A percentile compares a stretch with the other conserved stretches of the same genome.
phyloP scores from a whole-genome alignment of 2,329 filamentous ascomycete species.

The Paraphoma chrysanthemicola region DNA sequence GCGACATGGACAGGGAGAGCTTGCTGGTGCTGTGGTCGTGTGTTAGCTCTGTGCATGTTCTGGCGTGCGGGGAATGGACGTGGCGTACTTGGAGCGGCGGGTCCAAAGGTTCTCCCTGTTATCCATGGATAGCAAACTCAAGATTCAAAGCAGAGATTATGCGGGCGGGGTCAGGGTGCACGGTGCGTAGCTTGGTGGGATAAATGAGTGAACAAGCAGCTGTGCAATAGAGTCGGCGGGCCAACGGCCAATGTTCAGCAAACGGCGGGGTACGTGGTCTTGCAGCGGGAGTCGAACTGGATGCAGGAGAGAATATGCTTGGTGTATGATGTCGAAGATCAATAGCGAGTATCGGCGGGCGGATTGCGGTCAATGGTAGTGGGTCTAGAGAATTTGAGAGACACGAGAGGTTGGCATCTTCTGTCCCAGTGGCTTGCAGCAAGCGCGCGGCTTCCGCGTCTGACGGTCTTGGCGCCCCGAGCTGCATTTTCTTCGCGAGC shows the following conservation, averaged over 20 bases:
- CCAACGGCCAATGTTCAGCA: conserved; percentile 12
- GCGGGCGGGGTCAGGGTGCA: conserved; percentile 8
- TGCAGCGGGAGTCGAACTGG: conserved; percentile 1
- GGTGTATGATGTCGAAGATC: conserved; percentile 6
- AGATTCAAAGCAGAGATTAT: conserved; percentile 8
- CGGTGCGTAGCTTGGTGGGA: conserved; percentile 41
- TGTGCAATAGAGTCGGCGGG: conserved; percentile 18
- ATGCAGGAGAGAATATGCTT: conserved; percentile 5
- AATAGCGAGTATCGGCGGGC: conserved; percentile 7
- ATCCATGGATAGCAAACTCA: conserved; percentile 45
- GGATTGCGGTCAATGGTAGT: conserved; percentile 15
- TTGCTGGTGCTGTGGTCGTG: conserved; percentile 73
- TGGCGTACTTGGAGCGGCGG: conserved; percentile 79
- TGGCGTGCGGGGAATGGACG: conserved; percentile 22
- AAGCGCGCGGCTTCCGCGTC: conserved; percentile 29
- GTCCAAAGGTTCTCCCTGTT: conserved; percentile 68
- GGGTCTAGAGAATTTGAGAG: conserved; percentile 23
- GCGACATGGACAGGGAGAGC: conserved; percentile 83
- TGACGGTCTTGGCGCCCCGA: conserved; percentile 13
- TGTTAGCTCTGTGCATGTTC: conserved; percentile 30
- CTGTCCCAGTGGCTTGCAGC: conserved; percentile 11
- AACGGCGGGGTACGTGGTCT: conserved; percentile 17
- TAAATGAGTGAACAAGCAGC: conserved; percentile 46
- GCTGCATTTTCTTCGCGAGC: conserved; percentile 29
- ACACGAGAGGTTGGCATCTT: conserved; percentile 35